These are phyloP conservation scores for Aspergillus cavernicola DNA, from an alignment of 495 filamentous ascomycete species.

Conservation along the genomic window DNA sequence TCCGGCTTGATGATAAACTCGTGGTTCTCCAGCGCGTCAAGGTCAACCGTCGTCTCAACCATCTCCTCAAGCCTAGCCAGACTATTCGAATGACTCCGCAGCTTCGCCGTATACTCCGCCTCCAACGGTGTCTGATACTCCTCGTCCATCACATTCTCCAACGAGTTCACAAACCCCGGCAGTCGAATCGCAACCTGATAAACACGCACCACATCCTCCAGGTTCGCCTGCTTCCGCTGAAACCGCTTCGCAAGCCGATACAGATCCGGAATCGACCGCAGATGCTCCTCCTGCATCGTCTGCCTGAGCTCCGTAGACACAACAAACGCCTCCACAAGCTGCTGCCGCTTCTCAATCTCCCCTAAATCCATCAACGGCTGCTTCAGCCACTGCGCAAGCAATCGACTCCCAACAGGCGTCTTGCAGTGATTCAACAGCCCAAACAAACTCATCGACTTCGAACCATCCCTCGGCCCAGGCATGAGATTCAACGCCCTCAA, in stretches of 20 bases:
- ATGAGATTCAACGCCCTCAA: constrained; percentile 94
- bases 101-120: constrained; percentile 79
- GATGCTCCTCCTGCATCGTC: constrained; percentile 96
- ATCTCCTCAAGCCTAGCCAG: constrained; percentile 89
- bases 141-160: constrained; percentile 96
- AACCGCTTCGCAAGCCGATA: constrained; percentile 94
- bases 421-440: constrained; percentile 97
- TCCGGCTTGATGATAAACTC: constrained; percentile 99
- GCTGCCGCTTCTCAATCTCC: constrained; percentile 88
- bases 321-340: constrained; percentile 92
- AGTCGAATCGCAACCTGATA: constrained; percentile 93
- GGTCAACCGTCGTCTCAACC: constrained; percentile 97
- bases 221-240: constrained; percentile 80
- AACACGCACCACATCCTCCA: constrained; percentile 92
- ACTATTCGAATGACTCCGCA: constrained; percentile 71
- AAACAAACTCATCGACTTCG: constrained; percentile 96
- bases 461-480: constrained; percentile 89
- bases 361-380: constrained; percentile 90
- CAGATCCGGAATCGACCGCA: constrained; percentile 89
- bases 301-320: constrained; percentile 91
- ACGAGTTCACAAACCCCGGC: constrained; percentile 81
- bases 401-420: constrained; percentile 84
- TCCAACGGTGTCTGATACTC: constrained; percentile 85
- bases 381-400: constrained; percentile 96
- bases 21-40: constrained; percentile 92